A percentile compares a stretch with the other conserved stretches of the same genome.
Conservation (phyloP, 768 basidiomycete species). For the Pleurotus cornucopiae region DNA sequence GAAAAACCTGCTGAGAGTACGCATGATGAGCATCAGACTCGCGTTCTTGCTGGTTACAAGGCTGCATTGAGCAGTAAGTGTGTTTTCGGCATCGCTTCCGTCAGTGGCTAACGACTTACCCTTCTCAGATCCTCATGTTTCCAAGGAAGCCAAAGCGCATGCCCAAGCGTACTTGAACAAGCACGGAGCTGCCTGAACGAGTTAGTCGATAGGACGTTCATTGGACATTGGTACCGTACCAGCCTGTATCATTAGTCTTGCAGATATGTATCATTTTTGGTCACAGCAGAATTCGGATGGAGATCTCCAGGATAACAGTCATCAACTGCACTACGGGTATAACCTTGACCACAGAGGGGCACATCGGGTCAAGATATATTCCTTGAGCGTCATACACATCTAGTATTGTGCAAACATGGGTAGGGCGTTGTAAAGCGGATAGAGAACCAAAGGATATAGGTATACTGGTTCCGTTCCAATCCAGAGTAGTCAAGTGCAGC, state of each 20-base stretch:
- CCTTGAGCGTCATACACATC: too few species aligned
- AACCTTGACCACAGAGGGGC: too few species aligned
- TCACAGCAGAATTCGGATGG: too few species aligned
- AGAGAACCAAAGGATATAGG: not conserved
- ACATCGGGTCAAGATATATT: too few species aligned
- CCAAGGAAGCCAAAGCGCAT: constrained; percentile 43
- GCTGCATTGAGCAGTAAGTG: constrained; percentile 46
- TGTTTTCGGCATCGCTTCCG: not conserved
- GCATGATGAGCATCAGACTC: constrained; percentile 37
- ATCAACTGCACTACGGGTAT: too few species aligned
- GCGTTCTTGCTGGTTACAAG: constrained; percentile 54
- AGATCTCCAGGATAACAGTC: too few species aligned
- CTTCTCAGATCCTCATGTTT: constrained; percentile 39
- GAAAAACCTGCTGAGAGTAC: constrained; percentile 19
- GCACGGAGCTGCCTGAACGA: constrained; percentile 15
- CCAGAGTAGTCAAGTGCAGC: not conserved
- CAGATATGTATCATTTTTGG: too few species aligned
- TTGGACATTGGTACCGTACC: too few species aligned
- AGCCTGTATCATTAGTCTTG: too few species aligned
- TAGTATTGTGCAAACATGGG: too few species aligned
- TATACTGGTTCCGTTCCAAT: constrained; percentile 6
- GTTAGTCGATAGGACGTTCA: not conserved
- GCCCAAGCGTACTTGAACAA: constrained; percentile 35
- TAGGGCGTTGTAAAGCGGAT: too few species aligned
- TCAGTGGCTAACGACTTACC: constrained; percentile 2